Conservation (phyloP, 2,329 filamentous ascomycete genomes). For the Penicillium sp. region DNA sequence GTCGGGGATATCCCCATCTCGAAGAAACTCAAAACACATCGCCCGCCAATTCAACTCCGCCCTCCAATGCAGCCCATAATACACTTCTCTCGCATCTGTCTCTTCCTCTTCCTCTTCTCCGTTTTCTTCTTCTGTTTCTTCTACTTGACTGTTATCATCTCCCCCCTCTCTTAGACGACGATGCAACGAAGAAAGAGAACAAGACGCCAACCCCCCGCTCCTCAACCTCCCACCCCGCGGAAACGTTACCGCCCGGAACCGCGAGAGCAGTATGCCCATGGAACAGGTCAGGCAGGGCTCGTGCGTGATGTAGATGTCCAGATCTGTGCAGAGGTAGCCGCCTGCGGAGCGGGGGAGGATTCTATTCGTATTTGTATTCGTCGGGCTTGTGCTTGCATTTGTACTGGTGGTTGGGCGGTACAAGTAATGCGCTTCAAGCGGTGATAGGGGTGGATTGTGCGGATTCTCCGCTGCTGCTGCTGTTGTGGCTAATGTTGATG, state of each 20-base stretch:
- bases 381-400: background rate
- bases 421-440: conserved; percentile 41
- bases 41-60: conserved; percentile 52
- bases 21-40: conserved; percentile 45
- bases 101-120: conserved; percentile 15
- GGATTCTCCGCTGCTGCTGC: background rate
- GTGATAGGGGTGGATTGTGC: conserved; percentile 37
- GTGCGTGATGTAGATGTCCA: conserved; percentile 91
- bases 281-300: conserved; percentile 96
- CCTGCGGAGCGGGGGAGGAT: conserved; percentile 68
- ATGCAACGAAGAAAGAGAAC: background rate
- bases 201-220: conserved; percentile 75
- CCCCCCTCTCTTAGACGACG: background rate
- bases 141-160: background rate
- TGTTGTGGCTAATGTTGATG: background rate
- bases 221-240: conserved; percentile 61
- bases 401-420: conserved; percentile 24
- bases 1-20: conserved; percentile 20
- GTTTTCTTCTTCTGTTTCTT: background rate
- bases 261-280: conserved; percentile 92
- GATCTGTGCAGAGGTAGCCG: conserved; percentile 88
- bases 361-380: conserved; percentile 42
- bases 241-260: conserved; percentile 84
- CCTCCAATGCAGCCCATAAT: conserved; percentile 62
- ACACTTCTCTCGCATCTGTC: conserved; percentile 18